Evolutionary conservation across 2,329 filamentous ascomycete genomes (phyloP), one percentile per base, ranked within the genome.

Genomic region (Diaporthe capsici): DNA sequence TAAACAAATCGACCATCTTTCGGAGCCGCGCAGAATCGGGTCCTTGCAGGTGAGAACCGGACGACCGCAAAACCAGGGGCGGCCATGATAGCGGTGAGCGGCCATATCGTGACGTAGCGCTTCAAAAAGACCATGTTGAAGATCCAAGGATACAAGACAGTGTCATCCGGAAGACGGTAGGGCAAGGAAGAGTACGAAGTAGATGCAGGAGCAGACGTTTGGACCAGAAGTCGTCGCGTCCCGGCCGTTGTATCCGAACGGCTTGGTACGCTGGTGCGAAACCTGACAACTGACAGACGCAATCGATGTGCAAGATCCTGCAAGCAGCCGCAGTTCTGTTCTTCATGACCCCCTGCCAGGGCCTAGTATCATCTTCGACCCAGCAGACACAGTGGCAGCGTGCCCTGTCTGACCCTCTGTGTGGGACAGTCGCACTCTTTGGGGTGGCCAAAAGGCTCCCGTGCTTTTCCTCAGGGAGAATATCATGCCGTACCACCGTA

Each of bases 281-380:
- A 71, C 57, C 58, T 76, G 75, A 76, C 75, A 76, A 74, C 68
- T 72, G 72, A 70, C 58, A 68, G 67, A 44, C 57, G 42, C 67
- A 60, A 25, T 72, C 39, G 72, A 76, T 47, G 67, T 75, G 67
- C 67, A 72, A 76, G 75, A 76, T 76, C 39, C 70, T 76, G 75
- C 72, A 72, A 57, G 72, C 51, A 72, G 28, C 75, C 75, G 75
- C 47, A 49, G 31, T 34, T 28, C 72, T 75, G 28, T 49, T 55
- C 49, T 44, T 73, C 15, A n/a, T 37, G 47, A 47, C 22, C 58
- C 31, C 42, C 37, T 37, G 58, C 42, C 37, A 28, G 58, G 47
- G 34, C 58, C 57, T 70, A 61, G 60, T 51, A 49, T 28, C 28
- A 34, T 28, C 39, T n/a, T 58, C 49, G 60, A 42, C 22, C 37